Evolutionary conservation across 345 rosid genomes (phyloP).

Genomic region (Syzygium aqueum): DNA sequence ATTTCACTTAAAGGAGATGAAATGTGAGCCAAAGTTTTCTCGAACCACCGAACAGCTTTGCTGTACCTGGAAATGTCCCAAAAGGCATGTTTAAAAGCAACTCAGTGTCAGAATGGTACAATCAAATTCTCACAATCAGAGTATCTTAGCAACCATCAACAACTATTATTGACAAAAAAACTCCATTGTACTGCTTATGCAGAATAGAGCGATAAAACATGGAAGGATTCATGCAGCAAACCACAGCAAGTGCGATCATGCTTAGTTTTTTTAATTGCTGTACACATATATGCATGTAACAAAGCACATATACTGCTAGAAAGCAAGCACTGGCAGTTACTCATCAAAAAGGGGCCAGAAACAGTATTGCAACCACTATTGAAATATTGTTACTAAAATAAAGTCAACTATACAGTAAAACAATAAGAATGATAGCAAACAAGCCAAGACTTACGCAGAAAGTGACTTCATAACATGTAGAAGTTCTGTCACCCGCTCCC

Average conservation of each 20-base stretch:
- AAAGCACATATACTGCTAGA: not conserved
- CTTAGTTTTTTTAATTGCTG: not conserved
- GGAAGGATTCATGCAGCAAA: not conserved
- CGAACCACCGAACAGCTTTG: conserved; percentile 80
- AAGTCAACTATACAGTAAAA: too few species aligned
- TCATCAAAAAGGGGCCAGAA: too few species aligned
- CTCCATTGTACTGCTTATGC: not conserved
- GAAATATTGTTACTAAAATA: too few species aligned
- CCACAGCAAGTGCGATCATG: not conserved
- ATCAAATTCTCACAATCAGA: not conserved
- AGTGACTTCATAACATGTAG: too few species aligned
- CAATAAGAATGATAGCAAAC: too few species aligned
- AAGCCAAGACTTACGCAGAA: too few species aligned
- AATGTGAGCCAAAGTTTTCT: conserved; percentile 75
- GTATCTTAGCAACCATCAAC: not conserved
- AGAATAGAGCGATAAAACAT: not conserved
- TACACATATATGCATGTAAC: too few species aligned
- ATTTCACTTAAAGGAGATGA: conserved; percentile 61
- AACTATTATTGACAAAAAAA: not conserved
- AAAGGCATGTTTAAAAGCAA: not conserved
- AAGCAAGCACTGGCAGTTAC: too few species aligned
- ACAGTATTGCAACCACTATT: too few species aligned
- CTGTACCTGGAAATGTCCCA: conserved; percentile 55
- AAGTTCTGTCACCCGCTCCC: too few species aligned
- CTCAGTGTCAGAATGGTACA: not conserved